A percentile compares a stretch with the other conserved stretches of the same genome.
These are phyloP conservation scores for Penicillium soppii DNA, from an alignment of 495 filamentous ascomycete genomes.

Conservation along the genomic window DNA sequence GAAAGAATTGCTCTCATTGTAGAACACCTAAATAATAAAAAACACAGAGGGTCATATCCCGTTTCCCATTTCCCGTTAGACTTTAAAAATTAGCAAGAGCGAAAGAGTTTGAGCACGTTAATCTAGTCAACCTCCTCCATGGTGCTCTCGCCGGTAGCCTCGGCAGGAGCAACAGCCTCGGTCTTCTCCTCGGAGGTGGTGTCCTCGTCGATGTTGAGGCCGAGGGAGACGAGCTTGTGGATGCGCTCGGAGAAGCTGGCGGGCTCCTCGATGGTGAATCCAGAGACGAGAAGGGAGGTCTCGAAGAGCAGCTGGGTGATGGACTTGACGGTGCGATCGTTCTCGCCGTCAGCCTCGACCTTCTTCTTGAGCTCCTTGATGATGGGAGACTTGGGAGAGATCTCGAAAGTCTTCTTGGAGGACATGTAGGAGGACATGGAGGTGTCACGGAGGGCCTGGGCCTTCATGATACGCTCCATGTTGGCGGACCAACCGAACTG, in stretches of 20 bases:
- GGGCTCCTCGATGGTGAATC: conserved; percentile 99
- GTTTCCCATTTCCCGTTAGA: conserved; percentile 37
- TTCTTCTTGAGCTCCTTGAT: conserved; percentile 99
- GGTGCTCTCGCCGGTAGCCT: conserved; percentile 60
- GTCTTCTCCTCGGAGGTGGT: conserved; percentile 64
- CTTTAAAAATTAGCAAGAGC: conserved; percentile 21
- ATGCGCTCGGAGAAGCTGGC: conserved; percentile 97
- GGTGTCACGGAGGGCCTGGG: conserved; percentile 98
- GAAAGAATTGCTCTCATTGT: conserved; percentile 4
- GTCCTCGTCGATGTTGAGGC: conserved; percentile 94
- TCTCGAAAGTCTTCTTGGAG: conserved; percentile 99
- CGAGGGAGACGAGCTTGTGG: conserved; percentile 96
- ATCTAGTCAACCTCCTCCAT: conserved; percentile 76
- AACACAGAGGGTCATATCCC: conserved; percentile 31
- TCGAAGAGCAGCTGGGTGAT: conserved; percentile 98
- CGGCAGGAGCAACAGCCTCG: conserved; percentile 61
- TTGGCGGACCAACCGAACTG: conserved; percentile 99
- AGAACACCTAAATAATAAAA: conserved; percentile 8
- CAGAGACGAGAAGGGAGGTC: conserved; percentile 96
- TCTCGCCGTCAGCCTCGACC: conserved; percentile 95
- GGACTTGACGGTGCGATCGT: conserved; percentile 96
- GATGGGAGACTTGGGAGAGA: conserved; percentile 97
- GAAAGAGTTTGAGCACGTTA: conserved; percentile 10
- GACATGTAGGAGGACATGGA: conserved; percentile 99
- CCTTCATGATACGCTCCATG: conserved; percentile 99